Conservation (phyloP, 768 basidiomycete genomes). For the Suillus sp. region DNA sequence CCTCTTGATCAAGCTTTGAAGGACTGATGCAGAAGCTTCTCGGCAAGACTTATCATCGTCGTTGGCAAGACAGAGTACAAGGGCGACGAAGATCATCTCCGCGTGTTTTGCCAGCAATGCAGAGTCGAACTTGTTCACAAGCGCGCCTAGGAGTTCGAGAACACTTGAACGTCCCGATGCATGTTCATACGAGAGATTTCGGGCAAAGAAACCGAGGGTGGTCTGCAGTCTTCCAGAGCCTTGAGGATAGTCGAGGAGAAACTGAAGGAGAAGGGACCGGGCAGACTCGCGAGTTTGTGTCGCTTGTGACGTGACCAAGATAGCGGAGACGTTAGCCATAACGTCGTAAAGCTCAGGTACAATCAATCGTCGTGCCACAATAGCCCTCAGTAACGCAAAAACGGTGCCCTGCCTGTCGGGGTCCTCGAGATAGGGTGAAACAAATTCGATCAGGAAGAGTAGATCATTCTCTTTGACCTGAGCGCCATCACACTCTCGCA, state of each 20-base stretch:
- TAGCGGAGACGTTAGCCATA: constrained; percentile 90
- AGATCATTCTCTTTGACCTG: constrained; percentile 90
- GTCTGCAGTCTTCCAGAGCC: constrained; percentile 87
- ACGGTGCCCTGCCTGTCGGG: constrained; percentile 80
- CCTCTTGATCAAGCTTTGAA: constrained; percentile 73
- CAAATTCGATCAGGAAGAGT: constrained; percentile 80
- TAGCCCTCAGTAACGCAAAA: constrained; percentile 87
- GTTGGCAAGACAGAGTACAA: constrained; percentile 93
- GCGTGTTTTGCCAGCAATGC: constrained; percentile 75
- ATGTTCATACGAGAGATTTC: constrained; percentile 87
- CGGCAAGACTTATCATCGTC: constrained; percentile 90
- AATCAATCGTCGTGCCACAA: constrained; percentile 88
- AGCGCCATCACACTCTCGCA: constrained; percentile 86
- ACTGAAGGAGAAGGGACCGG: constrained; percentile 85
- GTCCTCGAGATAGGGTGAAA: constrained; percentile 91
- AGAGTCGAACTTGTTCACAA: constrained; percentile 82
- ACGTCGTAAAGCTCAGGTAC: constrained; percentile 97
- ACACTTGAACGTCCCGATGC: constrained; percentile 93
- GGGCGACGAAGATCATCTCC: constrained; percentile 86
- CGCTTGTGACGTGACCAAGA: constrained; percentile 94
- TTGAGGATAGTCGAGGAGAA: constrained; percentile 96
- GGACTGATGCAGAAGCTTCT: constrained; percentile 82
- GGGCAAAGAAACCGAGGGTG: constrained; percentile 89
- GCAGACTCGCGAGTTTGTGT: constrained; percentile 89
- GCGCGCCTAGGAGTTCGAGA: constrained; percentile 85